A percentile compares a stretch with the other conserved stretches of the same genome.
Evolutionary conservation across 164 flowering plant species (phyloP).

Genomic region (Macadamia integrifolia): DNA sequence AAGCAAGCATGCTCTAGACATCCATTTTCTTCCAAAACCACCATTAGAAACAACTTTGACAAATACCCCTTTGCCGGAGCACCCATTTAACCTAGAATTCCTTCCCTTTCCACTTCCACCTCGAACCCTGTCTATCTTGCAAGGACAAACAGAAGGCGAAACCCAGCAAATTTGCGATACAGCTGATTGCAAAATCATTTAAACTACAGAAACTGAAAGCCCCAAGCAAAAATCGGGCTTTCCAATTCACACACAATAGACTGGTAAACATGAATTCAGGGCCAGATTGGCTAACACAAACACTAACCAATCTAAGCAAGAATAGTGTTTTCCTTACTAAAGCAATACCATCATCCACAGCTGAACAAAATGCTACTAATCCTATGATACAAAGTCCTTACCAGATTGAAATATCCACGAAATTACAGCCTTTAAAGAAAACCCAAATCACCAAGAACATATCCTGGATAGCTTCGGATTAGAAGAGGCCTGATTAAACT

Average conservation of each 20-base stretch:
- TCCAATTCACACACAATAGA: background rate
- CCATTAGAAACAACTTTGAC: conserved; percentile 5
- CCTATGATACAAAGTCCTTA: no score
- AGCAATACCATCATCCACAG: no score
- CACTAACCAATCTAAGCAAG: background rate
- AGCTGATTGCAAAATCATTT: conserved; percentile 39
- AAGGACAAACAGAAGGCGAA: conserved; percentile 8
- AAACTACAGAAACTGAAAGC: conserved; percentile 6
- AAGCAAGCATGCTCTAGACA: conserved; percentile 12
- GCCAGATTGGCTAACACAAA: background rate
- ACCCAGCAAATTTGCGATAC: conserved; percentile 14
- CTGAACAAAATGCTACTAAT: no score
- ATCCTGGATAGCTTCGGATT: conserved; percentile 14
- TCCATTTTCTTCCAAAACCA: conserved; percentile 6
- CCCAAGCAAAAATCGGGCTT: conserved; percentile 1
- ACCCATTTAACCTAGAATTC: background rate
- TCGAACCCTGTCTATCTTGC: conserved; percentile 7
- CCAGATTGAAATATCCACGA: no score
- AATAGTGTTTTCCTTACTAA: background rate
- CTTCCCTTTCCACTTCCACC: conserved; percentile 1
- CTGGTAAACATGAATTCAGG: conserved; percentile 12
- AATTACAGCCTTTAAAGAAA: no score
- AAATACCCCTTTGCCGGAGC: background rate
- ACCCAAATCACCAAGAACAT: conserved; percentile 1
- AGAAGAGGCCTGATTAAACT: conserved; percentile 1